Evolutionary conservation across 257 asterid species (phyloP), one percentile per base, ranked within the genome.

Genomic region (Ilex asprella): DNA sequence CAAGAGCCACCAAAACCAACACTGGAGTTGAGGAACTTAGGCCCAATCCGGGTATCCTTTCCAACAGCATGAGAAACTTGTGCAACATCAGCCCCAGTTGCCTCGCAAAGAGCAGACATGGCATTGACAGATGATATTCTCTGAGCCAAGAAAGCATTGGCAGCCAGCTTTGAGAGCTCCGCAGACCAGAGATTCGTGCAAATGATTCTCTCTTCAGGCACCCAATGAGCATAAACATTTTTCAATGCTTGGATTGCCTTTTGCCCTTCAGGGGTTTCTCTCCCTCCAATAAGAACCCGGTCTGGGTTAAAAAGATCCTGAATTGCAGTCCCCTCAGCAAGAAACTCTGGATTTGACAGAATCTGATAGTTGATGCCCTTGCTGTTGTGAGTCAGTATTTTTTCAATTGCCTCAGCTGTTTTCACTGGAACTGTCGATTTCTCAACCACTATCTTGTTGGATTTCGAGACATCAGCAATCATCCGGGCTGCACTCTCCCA

Each of bases 151-250:
- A 83, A 83, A 16, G 90, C 90, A 49, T 83, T 83, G 11, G 90
- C 90, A n/a, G 90, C 85, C 2, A 83, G 85, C 79, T 83, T 83
- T 2, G 90, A 83, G 16, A 83, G 81, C 77, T 83, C 90, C 0
- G 87, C 84, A 8, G 90, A 83, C 90, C 87, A 83, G 1, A 83
- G 70, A 60, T 78, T 80, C 50, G 90, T 78, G 66, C 84, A 75
- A 31, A 81, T 61, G 70, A 83, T 83, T 60, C 79, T 60, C 5
- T 78, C 81, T 31, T 76, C 83, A 10, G 87, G 86, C 51, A 83
- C 89, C 89, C 89, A 83, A 55, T 78, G 82, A 6, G 86, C 84
- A 35, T 83, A 83, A 27, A 83, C 83, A 10, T 63, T 67, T 59
- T 78, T 80, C 13, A 83, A 73, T 46, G 75, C 52, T 49, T 76